Percentiles rank a stretch among this genome's conserved stretches.
phyloP scores from a whole-genome alignment of 768 basidiomycete genomes.

The Panellus pusillus region DNA sequence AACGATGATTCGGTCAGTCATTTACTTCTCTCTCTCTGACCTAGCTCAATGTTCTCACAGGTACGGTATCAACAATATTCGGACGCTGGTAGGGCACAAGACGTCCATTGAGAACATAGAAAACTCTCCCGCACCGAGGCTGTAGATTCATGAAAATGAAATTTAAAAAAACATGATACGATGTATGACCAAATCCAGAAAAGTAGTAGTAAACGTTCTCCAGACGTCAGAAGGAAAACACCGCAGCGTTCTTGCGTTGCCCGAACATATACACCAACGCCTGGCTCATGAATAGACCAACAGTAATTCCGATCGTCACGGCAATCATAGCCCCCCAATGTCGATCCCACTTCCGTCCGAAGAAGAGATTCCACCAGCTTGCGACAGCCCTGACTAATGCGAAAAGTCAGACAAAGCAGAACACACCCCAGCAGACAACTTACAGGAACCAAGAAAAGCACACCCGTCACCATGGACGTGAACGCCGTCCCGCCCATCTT shows the following conservation, averaged over 20 bases:
- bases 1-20: slow-evolving; percentile 92
- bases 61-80: slow-evolving; percentile 96
- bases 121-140: slow-evolving; percentile 86
- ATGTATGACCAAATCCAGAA: neutral
- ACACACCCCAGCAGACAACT: slow-evolving; percentile 29
- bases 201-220: slow-evolving; percentile 6
- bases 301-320: slow-evolving; percentile 90
- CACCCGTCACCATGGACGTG: slow-evolving; percentile 88
- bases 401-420: slow-evolving; percentile 2
- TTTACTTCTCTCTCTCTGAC: neutral
- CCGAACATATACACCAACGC: slow-evolving; percentile 87
- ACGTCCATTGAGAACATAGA: slow-evolving; percentile 88
- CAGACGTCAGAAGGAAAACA: slow-evolving; percentile 71
- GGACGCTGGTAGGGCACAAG: slow-evolving; percentile 97
- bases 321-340: slow-evolving; percentile 84
- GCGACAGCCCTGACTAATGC: slow-evolving; percentile 75
- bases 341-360: slow-evolving; percentile 81
- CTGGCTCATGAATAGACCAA: slow-evolving; percentile 86
- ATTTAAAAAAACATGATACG: neutral
- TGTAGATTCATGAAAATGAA: slow-evolving; percentile 30
- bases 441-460: slow-evolving; percentile 84
- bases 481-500: slow-evolving; percentile 85
- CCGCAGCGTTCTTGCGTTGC: slow-evolving; percentile 76
- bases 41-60: slow-evolving; percentile 38
- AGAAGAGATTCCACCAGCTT: slow-evolving; percentile 82